Conservation (phyloP, 306 rosid species). For the Cicer pinnatifidum region DNA sequence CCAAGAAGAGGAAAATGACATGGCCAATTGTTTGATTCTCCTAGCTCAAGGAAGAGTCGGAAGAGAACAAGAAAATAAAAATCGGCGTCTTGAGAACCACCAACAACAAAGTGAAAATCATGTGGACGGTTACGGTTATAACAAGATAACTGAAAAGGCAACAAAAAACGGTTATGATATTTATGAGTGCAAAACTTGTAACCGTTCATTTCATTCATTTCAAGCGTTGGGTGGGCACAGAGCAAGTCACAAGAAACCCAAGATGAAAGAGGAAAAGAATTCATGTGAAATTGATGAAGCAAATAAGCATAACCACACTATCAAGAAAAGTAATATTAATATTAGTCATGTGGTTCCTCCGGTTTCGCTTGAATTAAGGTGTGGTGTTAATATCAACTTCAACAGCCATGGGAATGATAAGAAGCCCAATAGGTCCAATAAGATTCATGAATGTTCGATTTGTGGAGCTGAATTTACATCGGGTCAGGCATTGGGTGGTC, state of each 20-base stretch:
- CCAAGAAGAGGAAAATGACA: constrained; percentile 87
- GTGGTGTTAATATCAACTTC: background rate
- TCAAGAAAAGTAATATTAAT: background rate
- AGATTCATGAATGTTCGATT: constrained; percentile 87
- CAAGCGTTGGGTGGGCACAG: constrained; percentile 99
- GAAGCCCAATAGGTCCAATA: constrained; percentile 36
- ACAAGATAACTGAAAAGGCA: background rate
- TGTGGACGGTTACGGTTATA: background rate
- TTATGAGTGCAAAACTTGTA: constrained; percentile 94
- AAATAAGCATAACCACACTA: constrained; percentile 4
- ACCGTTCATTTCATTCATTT: constrained; percentile 82
- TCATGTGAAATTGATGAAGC: constrained; percentile 33
- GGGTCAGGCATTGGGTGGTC: constrained; percentile 95
- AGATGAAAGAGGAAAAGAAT: constrained; percentile 46
- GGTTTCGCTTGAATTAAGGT: constrained; percentile 44
- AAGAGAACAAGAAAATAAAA: background rate
- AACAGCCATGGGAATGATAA: background rate
- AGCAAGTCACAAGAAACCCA: constrained; percentile 86
- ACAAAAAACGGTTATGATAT: constrained; percentile 43
- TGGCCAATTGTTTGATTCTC: constrained; percentile 93
- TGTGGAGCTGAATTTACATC: constrained; percentile 89
- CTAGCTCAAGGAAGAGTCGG: constrained; percentile 61
- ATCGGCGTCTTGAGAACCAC: background rate
- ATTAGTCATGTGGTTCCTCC: background rate
- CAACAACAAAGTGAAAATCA: background rate